Evolutionary conservation across 2,329 filamentous ascomycete species (phyloP).

Genomic region (Xylaria sp.): DNA sequence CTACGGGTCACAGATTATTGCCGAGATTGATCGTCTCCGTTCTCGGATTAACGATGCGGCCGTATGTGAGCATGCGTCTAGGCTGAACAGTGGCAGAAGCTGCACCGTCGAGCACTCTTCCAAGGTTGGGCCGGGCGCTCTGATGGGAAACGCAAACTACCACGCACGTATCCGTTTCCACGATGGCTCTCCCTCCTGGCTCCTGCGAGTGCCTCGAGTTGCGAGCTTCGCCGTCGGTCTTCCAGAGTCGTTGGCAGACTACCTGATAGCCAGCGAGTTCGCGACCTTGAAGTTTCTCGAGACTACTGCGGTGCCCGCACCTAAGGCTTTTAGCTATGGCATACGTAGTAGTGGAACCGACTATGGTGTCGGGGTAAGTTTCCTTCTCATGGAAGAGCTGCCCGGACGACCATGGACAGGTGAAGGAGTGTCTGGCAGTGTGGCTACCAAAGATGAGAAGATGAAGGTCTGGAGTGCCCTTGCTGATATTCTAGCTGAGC

Average conservation of each 20-base stretch:
- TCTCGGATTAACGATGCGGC: conserved; percentile 39
- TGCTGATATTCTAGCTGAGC: conserved; percentile 46
- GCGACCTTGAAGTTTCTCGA: conserved; percentile 50
- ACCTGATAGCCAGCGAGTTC: conserved; percentile 48
- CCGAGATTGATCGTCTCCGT: conserved; percentile 35
- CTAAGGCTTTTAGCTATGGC: conserved; percentile 39
- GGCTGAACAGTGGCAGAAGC: conserved; percentile 33
- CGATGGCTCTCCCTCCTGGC: conserved; percentile 42
- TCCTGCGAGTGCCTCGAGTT: conserved; percentile 44
- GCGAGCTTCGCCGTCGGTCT: conserved; percentile 41
- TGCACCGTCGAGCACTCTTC: conserved; percentile 38
- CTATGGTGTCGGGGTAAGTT: conserved; percentile 28
- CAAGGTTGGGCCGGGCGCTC: conserved; percentile 30
- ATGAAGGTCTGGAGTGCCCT: conserved; percentile 44
- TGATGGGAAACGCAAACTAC: conserved; percentile 45
- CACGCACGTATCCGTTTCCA: conserved; percentile 45
- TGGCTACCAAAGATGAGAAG: conserved; percentile 27
- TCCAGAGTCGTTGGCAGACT: conserved; percentile 40
- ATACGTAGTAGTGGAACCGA: conserved; percentile 21
- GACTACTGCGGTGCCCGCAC: conserved; percentile 43
- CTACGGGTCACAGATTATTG: conserved; percentile 27
- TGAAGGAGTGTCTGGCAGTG: conserved; percentile 21
- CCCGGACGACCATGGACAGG: conserved; percentile 27
- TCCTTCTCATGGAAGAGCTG: conserved; percentile 33
- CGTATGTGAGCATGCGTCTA: conserved; percentile 40